Evolutionary conservation across 371 early-diverging fungal species (phyloP), one percentile per base, ranked within the genome.

Genomic region (Cokeromyces recurvatus): DNA sequence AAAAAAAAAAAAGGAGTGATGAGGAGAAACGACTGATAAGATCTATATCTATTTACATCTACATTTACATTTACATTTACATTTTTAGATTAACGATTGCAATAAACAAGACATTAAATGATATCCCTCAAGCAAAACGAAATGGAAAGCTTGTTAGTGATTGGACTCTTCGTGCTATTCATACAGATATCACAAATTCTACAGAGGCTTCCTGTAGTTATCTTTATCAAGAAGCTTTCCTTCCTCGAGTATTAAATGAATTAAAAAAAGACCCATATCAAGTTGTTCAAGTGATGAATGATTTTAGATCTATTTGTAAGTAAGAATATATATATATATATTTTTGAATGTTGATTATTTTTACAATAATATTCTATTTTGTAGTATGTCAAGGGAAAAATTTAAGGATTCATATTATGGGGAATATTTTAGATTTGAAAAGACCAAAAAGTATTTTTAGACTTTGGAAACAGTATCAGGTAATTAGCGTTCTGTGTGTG

Each of bases 41-140:
- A n/a, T n/a, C n/a, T n/a, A n/a, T n/a, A n/a, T n/a, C n/a, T n/a
- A n/a, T n/a, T n/a, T n/a, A n/a, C n/a, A n/a, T n/a, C n/a, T n/a
- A n/a, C n/a, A n/a, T n/a, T n/a, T n/a, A n/a, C n/a, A n/a, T n/a
- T n/a, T n/a, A n/a, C n/a, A n/a, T n/a, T n/a, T n/a, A n/a, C n/a
- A n/a, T n/a, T n/a, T n/a, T n/a, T n/a, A 59, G 65, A 41, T 46
- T 80, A 23, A 69, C 73, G n/a, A 72, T 74, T 15, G 60, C 68
- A 21, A 55, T 68, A 15, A 58, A 64, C 48, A 79, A 81, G 52
- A 48, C 74, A 34, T 22, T 79, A 20, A 72, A 72, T 43, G 77
- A 81, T 38, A 70, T 81, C 25, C 81, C 81, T 19, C 55, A 61
- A 25, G 53, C 65, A 15, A 77, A 77, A 42, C 66, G 79, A 25